Evolutionary conservation across 2,329 filamentous ascomycete genomes (phyloP).

Genomic region (Ramularia endophylla): DNA sequence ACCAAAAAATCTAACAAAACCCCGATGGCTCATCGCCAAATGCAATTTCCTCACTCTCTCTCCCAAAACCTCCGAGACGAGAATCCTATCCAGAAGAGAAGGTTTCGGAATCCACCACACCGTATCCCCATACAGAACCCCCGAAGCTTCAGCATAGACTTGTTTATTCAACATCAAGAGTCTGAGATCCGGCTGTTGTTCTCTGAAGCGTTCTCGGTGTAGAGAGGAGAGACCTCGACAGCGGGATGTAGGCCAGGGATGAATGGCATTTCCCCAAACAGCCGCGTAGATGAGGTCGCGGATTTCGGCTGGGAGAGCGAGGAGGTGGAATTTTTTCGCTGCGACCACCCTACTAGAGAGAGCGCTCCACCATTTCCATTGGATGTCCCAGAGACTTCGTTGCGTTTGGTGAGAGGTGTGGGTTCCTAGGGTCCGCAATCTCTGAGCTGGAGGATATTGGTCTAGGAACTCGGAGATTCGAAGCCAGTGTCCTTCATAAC

Average conservation of each 20-base stretch:
- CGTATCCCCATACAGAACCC: constrained; percentile 16
- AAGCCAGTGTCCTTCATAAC: background rate
- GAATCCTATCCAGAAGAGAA: constrained; percentile 10
- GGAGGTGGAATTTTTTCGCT: constrained; percentile 8
- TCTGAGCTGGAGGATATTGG: background rate
- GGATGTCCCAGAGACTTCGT: constrained; percentile 1
- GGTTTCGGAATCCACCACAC: constrained; percentile 17
- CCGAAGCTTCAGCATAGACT: constrained; percentile 16
- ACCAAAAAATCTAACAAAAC: constrained; percentile 23
- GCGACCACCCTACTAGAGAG: too few species aligned
- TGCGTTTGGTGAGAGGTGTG: background rate
- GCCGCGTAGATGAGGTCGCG: constrained; percentile 19
- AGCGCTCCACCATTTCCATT: too few species aligned
- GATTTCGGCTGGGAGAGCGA: constrained; percentile 21
- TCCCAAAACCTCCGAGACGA: constrained; percentile 1
- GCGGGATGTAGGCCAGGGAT: constrained; percentile 8
- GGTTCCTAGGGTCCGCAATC: background rate
- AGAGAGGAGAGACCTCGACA: constrained; percentile 1
- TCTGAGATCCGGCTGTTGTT: constrained; percentile 1
- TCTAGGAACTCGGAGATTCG: background rate
- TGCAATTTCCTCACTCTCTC: constrained; percentile 18
- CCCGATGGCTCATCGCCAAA: constrained; percentile 16
- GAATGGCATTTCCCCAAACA: constrained; percentile 6
- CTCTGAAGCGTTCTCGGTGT: background rate
- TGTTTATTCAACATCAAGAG: constrained; percentile 18